Conservation (phyloP, 495 filamentous ascomycete genomes). For the Lentithecium fluviatile region DNA sequence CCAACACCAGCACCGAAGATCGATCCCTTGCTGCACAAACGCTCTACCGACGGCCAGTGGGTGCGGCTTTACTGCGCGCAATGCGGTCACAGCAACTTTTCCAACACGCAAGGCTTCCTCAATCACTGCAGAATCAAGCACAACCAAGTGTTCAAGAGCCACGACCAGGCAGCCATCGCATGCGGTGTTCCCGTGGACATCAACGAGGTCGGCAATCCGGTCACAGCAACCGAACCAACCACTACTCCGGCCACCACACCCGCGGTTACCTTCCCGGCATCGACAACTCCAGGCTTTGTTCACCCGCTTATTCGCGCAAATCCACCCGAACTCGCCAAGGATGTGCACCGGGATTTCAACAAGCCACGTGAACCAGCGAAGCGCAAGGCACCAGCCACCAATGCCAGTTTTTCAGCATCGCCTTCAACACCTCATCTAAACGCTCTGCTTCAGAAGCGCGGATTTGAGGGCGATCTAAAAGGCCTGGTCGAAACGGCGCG, state of each 20-base stretch:
- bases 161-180: conserved; percentile 88
- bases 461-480: conserved; percentile 46
- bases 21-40: conserved; percentile 60
- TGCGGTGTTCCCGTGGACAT: conserved; percentile 77
- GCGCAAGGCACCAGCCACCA: background rate
- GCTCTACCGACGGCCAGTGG: conserved; percentile 58
- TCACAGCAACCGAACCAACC: conserved; percentile 21
- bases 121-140: conserved; percentile 98
- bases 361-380: conserved; percentile 11
- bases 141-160: conserved; percentile 83
- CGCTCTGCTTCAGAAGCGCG: conserved; percentile 63
- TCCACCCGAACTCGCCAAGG: conserved; percentile 22
- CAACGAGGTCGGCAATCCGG: conserved; percentile 32
- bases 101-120: conserved; percentile 94
- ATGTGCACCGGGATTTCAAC: conserved; percentile 26
- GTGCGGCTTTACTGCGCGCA: conserved; percentile 86
- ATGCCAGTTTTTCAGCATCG: conserved; percentile 55
- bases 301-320: conserved; percentile 33
- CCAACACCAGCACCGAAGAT: conserved; percentile 44
- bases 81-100: conserved; percentile 86
- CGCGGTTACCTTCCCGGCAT: conserved; percentile 21
- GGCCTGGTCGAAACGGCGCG: conserved; percentile 30
- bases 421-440: conserved; percentile 75
- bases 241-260: conserved; percentile 18
- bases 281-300: conserved; percentile 26